Evolutionary conservation across 306 rosid genomes (phyloP).

Genomic region (Astragalus glycyphyllos): DNA sequence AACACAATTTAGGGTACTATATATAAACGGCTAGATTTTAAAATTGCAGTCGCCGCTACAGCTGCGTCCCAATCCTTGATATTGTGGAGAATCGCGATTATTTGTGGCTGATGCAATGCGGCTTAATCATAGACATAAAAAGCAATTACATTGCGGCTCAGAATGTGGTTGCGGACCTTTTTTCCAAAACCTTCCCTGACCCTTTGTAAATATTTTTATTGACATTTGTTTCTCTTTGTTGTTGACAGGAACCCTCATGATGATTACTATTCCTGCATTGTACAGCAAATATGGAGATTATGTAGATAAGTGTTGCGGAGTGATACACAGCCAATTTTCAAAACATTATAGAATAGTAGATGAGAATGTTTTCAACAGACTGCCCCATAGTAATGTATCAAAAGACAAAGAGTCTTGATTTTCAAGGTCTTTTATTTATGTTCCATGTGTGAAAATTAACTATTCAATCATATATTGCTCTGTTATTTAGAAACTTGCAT

Average conservation of each 20-base stretch:
- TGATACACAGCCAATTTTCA: slow-evolving; percentile 72
- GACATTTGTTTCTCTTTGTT: slow-evolving; percentile 34
- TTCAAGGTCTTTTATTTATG: slow-evolving; percentile 26
- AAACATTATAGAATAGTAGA: slow-evolving; percentile 85
- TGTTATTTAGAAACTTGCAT: slow-evolving; percentile 2
- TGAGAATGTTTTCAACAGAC: slow-evolving; percentile 72
- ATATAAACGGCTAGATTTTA: background rate
- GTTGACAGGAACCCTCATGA: slow-evolving; percentile 70
- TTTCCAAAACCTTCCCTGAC: background rate
- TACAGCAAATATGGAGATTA: slow-evolving; percentile 63
- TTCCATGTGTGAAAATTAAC: slow-evolving; percentile 23
- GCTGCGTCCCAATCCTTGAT: too few species aligned
- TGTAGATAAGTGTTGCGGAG: slow-evolving; percentile 66
- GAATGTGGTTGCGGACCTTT: too few species aligned
- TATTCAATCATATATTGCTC: background rate
- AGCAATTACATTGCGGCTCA: too few species aligned
- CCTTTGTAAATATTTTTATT: slow-evolving; percentile 22
- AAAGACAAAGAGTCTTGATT: slow-evolving; percentile 73
- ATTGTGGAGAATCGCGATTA: too few species aligned
- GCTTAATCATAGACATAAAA: too few species aligned
- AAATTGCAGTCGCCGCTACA: too few species aligned
- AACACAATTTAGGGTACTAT: background rate
- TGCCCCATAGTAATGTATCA: slow-evolving; percentile 60
- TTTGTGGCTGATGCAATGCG: too few species aligned
- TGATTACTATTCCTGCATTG: slow-evolving; percentile 76